Conservation (phyloP, 345 rosid species). For the Hypericum perforatum region DNA sequence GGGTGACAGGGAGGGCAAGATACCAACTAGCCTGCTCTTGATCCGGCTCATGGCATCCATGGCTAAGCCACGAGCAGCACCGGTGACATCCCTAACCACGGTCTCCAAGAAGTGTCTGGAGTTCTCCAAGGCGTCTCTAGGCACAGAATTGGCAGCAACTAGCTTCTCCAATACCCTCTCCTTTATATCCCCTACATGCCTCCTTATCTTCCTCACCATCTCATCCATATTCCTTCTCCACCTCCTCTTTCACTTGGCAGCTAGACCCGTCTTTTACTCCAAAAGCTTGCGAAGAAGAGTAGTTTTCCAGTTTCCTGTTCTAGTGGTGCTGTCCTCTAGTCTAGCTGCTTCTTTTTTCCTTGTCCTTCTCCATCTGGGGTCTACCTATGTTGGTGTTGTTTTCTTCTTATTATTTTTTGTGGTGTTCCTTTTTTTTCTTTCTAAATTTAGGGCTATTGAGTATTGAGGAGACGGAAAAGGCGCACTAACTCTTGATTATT, state of each 20-base stretch:
- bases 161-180: constrained; percentile 39
- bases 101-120: constrained; percentile 32
- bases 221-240: constrained; percentile 12
- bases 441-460: no score
- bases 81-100: constrained; percentile 29
- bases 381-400: no score
- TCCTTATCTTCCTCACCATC: constrained; percentile 16
- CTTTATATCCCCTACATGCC: constrained; percentile 29
- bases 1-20: constrained; percentile 35
- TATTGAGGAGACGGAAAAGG: no score
- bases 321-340: no score
- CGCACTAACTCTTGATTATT: no score
- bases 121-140: constrained; percentile 35
- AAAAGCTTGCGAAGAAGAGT: no score
- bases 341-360: no score
- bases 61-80: constrained; percentile 40
- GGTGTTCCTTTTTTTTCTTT: no score
- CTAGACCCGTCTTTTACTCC: no score
- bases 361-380: no score
- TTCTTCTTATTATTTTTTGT: no score
- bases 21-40: constrained; percentile 30
- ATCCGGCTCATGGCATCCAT: constrained; percentile 38
- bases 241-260: not conserved
- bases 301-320: no score
- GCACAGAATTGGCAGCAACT: constrained; percentile 31